Conservation (phyloP, 2,329 filamentous ascomycete species). For the Stemphylium beticola region DNA sequence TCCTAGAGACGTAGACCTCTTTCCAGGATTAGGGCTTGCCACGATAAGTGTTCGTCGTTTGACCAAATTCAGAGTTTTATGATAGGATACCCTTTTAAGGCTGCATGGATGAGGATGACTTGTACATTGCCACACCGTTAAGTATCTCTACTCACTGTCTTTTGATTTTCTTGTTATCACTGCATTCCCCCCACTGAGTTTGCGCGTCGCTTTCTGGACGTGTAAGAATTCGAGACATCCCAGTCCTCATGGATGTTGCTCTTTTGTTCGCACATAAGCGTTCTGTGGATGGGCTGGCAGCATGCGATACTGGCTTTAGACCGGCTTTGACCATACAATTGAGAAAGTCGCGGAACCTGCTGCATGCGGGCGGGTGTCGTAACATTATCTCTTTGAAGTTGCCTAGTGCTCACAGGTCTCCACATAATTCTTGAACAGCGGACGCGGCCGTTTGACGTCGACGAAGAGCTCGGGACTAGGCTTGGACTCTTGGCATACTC, state of each 20-base stretch:
- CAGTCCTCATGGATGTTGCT: neutral
- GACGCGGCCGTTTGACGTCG: neutral
- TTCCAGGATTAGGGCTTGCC: too few species aligned
- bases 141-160: neutral
- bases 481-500: neutral
- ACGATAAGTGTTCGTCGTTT: too few species aligned
- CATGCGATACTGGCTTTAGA: neutral
- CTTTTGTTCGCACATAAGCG: neutral
- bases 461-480: neutral
- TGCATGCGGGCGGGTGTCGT: slow-evolving; percentile 16
- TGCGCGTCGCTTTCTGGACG: slow-evolving; percentile 2
- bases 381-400: slow-evolving; percentile 28
- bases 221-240: neutral
- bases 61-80: too few species aligned
- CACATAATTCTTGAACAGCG: slow-evolving; percentile 13
- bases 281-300: neutral
- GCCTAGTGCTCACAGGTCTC: slow-evolving; percentile 7
- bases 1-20: too few species aligned
- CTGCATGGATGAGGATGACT: too few species aligned
- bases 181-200: neutral
- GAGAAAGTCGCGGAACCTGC: neutral
- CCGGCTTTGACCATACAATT: neutral
- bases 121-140: neutral
- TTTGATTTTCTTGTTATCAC: neutral
- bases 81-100: too few species aligned